These are phyloP conservation scores for Hippophae tibetana DNA, from an alignment of 306 rosid species.

Conservation along the genomic window DNA sequence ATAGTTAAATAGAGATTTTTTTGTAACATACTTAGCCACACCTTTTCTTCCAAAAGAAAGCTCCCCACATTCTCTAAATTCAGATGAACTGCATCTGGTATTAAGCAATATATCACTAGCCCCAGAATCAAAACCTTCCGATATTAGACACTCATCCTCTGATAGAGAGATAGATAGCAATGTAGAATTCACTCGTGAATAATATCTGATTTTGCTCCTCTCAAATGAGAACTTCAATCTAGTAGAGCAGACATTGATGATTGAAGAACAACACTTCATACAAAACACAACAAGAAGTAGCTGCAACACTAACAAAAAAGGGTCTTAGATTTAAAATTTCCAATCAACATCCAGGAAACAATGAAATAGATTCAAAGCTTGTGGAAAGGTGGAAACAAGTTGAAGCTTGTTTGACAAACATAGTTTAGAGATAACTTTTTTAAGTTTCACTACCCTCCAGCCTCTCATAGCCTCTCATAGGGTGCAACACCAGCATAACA, in stretches of 20 bases:
- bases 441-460: too few species aligned
- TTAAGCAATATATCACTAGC: background rate
- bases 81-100: background rate
- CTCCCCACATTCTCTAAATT: constrained; percentile 4
- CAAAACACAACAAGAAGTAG: background rate
- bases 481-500: too few species aligned
- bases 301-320: background rate
- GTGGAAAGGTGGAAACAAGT: background rate
- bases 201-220: constrained; percentile 10
- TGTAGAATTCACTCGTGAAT: constrained; percentile 7
- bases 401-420: background rate
- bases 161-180: constrained; percentile 12
- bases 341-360: background rate
- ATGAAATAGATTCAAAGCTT: background rate
- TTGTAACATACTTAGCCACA: constrained; percentile 5
- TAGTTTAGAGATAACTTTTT: too few species aligned
- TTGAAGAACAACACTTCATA: constrained; percentile 20
- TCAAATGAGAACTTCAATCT: constrained; percentile 17
- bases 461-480: too few species aligned
- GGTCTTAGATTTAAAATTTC: background rate
- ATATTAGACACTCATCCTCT: constrained; percentile 13
- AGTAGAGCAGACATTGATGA: constrained; percentile 8
- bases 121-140: constrained; percentile 9
- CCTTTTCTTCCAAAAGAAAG: constrained; percentile 9
- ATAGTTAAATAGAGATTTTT: background rate